phyloP scores from a whole-genome alignment of 768 basidiomycete genomes.

The Agaricus blazei region DNA sequence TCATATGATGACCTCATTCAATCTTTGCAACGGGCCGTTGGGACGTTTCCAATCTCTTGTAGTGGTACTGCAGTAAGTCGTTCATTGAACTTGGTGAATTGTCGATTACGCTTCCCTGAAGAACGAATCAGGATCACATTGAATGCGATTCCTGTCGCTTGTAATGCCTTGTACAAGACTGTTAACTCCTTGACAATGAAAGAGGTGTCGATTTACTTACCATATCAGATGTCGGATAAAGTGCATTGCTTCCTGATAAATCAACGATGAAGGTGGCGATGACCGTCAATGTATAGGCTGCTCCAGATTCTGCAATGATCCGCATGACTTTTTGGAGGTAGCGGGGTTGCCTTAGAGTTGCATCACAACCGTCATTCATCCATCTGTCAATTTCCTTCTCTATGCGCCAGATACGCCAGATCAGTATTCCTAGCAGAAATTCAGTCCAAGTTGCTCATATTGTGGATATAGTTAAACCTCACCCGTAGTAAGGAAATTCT shows the following conservation, averaged over 20 bases:
- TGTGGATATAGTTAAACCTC: not conserved
- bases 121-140: not conserved
- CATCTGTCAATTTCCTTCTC: not conserved
- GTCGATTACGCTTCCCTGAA: not conserved
- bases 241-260: not conserved
- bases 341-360: not conserved
- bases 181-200: too few species aligned
- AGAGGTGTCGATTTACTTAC: not conserved
- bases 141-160: conserved; percentile 1
- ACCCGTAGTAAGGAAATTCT: conserved; percentile 6
- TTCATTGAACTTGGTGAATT: not conserved
- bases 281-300: not conserved
- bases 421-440: not conserved
- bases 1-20: too few species aligned
- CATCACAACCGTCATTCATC: too few species aligned
- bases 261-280: not conserved
- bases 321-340: not conserved
- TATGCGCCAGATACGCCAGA: conserved; percentile 7
- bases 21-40: too few species aligned
- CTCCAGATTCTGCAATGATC: conserved; percentile 2
- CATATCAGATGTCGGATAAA: not conserved
- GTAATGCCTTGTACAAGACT: not conserved
- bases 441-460: not conserved
- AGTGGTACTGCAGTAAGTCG: too few species aligned
- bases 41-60: too few species aligned